Conservation (phyloP, 768 basidiomycete species). For the Suillus weaverae region DNA sequence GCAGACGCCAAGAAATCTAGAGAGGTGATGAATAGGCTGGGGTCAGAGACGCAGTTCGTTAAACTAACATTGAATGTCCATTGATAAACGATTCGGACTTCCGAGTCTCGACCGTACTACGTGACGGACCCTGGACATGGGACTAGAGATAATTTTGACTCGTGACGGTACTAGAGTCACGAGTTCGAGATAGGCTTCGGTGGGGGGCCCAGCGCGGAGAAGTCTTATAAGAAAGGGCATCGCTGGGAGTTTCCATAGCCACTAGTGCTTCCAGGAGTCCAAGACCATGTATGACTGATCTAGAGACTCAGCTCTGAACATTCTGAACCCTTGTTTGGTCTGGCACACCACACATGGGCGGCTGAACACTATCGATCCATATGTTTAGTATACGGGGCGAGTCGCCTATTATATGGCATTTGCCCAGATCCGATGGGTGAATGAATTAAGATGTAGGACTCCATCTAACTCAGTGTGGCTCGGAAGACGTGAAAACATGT, state of each 20-base stretch:
- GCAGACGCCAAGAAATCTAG: conserved; percentile 6
- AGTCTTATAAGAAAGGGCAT: not conserved
- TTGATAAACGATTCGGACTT: conserved; percentile 23
- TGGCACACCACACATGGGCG: not conserved
- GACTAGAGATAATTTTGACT: not conserved
- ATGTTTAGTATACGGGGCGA: not conserved
- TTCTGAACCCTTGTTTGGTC: not conserved
- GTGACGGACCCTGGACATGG: conserved; percentile 8
- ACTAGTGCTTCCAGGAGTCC: not conserved
- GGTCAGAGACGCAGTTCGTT: not conserved
- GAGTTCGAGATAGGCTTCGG: not conserved
- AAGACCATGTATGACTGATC: not conserved
- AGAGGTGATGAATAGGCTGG: conserved; percentile 6
- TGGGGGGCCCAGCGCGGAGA: not conserved
- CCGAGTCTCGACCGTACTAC: conserved; percentile 16
- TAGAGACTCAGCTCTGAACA: not conserved
- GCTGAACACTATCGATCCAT: not conserved
- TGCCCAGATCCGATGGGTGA: not conserved
- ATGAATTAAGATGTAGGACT: not conserved
- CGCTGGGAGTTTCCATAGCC: not conserved
- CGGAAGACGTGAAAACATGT: not conserved
- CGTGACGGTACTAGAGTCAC: conserved; percentile 1
- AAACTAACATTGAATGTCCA: conserved; percentile 5
- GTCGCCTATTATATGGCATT: too few species aligned
- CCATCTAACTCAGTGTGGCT: not conserved